A percentile compares a stretch with the other conserved stretches of the same genome.
phyloP scores from a whole-genome alignment of 345 rosid species.

The Gossypium arboreum region DNA sequence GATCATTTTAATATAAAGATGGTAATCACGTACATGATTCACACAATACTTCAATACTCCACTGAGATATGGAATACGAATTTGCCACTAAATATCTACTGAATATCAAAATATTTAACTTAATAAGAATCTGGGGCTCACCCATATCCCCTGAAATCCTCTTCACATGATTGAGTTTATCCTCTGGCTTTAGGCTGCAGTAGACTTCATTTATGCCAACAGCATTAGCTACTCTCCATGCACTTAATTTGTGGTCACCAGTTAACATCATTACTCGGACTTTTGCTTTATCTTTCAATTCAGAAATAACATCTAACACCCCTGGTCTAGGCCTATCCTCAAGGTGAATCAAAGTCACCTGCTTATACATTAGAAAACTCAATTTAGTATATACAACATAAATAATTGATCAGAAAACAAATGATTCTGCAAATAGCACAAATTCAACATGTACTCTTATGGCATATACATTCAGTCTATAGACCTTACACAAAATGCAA shows the following conservation, averaged over 20 bases:
- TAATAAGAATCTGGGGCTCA: slow-evolving; percentile 23
- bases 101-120: slow-evolving; percentile 12
- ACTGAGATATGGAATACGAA: not conserved
- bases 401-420: not conserved
- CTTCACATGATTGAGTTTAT: slow-evolving; percentile 78
- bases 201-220: slow-evolving; percentile 80
- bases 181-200: slow-evolving; percentile 88
- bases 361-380: slow-evolving; percentile 10
- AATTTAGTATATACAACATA: not conserved
- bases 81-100: not conserved
- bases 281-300: slow-evolving; percentile 55
- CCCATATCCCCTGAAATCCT: slow-evolving; percentile 73
- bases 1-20: not conserved
- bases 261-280: slow-evolving; percentile 86
- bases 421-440: not conserved
- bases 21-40: not conserved
- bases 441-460: not conserved
- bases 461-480: not conserved
- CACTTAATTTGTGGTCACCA: slow-evolving; percentile 93
- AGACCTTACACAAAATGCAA: not conserved
- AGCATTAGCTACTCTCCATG: slow-evolving; percentile 87
- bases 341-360: slow-evolving; percentile 93
- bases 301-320: slow-evolving; percentile 65
- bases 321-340: slow-evolving; percentile 94
- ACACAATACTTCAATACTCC: not conserved